Conservation (phyloP, 371 early-diverging fungal genomes). For the Zopfochytrium polystomum region DNA sequence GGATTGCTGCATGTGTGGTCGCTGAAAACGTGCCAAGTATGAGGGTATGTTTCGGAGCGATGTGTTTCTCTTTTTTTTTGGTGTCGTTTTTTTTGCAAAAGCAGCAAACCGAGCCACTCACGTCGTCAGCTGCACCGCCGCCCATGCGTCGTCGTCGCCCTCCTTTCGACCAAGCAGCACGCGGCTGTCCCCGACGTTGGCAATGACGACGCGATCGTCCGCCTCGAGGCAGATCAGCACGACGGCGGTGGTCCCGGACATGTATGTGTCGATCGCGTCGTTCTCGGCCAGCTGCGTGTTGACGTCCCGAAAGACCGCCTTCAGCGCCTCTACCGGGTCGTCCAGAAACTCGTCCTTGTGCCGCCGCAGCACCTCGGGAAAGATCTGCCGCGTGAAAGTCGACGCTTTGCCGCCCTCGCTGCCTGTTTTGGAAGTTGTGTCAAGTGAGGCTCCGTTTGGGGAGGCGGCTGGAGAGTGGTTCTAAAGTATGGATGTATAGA, state of each 20-base stretch:
- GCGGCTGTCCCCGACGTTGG: conserved; percentile 47
- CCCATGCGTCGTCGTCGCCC: conserved; percentile 15
- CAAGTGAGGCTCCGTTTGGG: neutral
- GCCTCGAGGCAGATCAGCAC: conserved; percentile 25
- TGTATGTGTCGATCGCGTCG: conserved; percentile 44
- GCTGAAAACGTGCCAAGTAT: too few relatives aligned
- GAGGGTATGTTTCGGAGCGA: too few relatives aligned
- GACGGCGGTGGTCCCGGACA: conserved; percentile 49
- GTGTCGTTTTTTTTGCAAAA: too few relatives aligned
- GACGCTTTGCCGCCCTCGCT: conserved; percentile 46
- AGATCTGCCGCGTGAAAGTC: conserved; percentile 21
- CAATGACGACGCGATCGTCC: conserved; percentile 29
- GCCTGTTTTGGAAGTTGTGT: conserved; percentile 22
- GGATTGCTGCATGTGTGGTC: conserved; percentile 46
- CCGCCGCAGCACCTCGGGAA: conserved; percentile 30
- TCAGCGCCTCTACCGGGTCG: neutral
- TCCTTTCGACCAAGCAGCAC: conserved; percentile 37
- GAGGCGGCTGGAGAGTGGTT: conserved; percentile 1
- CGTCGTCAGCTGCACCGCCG: conserved; percentile 37
- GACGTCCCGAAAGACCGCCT: neutral
- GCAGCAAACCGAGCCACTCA: too few relatives aligned
- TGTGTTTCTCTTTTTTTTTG: too few relatives aligned
- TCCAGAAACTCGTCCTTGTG: neutral
- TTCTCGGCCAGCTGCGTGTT: conserved; percentile 7
- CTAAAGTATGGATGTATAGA: neutral